Evolutionary conservation across 192 early-diverging fungal species (phyloP).

Genomic region (Dispira simplex): DNA sequence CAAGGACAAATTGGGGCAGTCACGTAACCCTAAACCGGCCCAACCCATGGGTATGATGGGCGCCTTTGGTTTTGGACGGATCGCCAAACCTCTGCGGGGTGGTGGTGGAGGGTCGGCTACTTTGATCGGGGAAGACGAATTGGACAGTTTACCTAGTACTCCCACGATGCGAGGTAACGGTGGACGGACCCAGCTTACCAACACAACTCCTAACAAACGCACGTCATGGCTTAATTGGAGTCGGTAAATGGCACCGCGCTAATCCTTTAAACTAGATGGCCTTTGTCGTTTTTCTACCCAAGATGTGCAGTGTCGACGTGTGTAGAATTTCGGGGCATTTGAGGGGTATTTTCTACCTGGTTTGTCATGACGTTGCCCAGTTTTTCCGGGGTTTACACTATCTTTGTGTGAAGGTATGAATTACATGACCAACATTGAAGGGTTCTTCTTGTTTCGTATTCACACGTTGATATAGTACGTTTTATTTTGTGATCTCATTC

Average conservation of each 20-base stretch:
- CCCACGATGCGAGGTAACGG: not conserved
- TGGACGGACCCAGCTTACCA: not conserved
- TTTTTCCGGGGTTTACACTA: too few relatives aligned
- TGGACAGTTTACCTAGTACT: not conserved
- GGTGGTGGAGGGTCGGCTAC: slow-evolving; percentile 31
- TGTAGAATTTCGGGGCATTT: too few relatives aligned
- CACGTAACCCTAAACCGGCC: not conserved
- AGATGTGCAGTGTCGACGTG: too few relatives aligned
- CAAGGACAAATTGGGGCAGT: slow-evolving; percentile 9
- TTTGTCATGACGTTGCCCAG: too few relatives aligned
- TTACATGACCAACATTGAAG: too few relatives aligned
- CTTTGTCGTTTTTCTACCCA: too few relatives aligned
- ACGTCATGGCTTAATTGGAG: slow-evolving; percentile 9
- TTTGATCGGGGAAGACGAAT: not conserved
- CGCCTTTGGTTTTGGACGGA: slow-evolving; percentile 49
- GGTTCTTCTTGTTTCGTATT: too few relatives aligned
- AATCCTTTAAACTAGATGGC: too few relatives aligned
- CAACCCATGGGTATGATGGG: slow-evolving; percentile 14
- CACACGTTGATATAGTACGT: too few relatives aligned
- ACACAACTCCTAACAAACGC: slow-evolving; percentile 1
- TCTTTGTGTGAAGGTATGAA: too few relatives aligned
- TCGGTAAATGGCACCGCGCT: not conserved
- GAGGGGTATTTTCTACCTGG: too few relatives aligned
- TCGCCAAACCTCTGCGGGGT: slow-evolving; percentile 88
- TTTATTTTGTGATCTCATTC: too few relatives aligned